These are phyloP conservation scores for Fusarium lateritium DNA, from an alignment of 2,329 filamentous ascomycete species.

Conservation along the genomic window DNA sequence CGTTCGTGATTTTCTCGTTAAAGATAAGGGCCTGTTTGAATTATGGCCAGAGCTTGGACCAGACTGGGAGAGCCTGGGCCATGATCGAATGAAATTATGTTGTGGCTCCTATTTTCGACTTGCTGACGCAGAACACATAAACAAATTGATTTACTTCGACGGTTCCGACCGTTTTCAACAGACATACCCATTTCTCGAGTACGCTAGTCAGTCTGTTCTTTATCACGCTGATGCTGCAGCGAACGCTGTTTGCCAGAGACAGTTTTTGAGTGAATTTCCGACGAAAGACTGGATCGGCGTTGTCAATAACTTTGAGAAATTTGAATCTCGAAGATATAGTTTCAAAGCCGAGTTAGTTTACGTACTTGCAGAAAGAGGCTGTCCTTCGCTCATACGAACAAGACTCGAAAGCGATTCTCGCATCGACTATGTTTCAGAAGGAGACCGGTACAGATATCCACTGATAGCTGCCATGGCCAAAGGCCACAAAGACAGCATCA, in stretches of 20 bases:
- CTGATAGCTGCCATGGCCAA: conserved; percentile 35
- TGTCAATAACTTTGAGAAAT: conserved; percentile 7
- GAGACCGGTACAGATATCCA: conserved; percentile 19
- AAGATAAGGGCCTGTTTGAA: conserved; percentile 49
- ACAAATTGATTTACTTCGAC: too few relatives aligned
- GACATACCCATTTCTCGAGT: conserved; percentile 34
- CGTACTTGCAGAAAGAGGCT: conserved; percentile 26
- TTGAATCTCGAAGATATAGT: background rate
- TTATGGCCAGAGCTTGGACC: conserved; percentile 33
- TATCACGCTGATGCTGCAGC: conserved; percentile 21
- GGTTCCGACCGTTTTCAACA: too few relatives aligned
- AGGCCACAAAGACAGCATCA: background rate
- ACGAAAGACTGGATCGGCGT: fast-evolving
- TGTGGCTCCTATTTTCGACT: conserved; percentile 23
- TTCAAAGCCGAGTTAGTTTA: background rate
- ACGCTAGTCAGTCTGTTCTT: conserved; percentile 22
- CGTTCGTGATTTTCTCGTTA: conserved; percentile 63
- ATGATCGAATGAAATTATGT: conserved; percentile 15
- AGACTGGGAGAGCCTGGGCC: background rate
- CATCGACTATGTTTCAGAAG: fast-evolving
- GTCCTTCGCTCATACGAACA: background rate
- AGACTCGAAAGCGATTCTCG: fast-evolving
- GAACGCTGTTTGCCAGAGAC: fast-evolving
- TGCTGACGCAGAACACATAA: too few relatives aligned
- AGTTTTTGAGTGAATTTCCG: background rate